Conservation (phyloP, 352 stramenopile species). For the Globisporangium solare region DNA sequence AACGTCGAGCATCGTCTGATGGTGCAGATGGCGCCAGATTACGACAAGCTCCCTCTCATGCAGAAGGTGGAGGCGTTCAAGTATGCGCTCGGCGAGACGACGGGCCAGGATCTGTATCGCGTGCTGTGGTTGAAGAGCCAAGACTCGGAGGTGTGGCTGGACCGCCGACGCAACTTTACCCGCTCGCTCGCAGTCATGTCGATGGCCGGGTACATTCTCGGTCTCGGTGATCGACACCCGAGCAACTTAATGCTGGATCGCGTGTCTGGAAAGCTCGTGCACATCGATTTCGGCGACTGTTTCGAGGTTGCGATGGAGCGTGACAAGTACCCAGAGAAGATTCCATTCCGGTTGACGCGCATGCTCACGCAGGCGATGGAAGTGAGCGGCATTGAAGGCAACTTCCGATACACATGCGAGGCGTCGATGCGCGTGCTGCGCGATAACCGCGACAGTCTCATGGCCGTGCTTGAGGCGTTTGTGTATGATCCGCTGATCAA, state of each 20-base stretch:
- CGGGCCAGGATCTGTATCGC: constrained; percentile 97
- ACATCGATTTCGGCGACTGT: constrained; percentile 98
- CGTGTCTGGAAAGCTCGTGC: constrained; percentile 98
- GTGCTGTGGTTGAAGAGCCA: constrained; percentile 99
- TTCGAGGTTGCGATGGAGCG: constrained; percentile 99
- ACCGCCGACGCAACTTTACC: constrained; percentile 97
- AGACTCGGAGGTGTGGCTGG: constrained; percentile 99
- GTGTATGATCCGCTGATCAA: constrained; percentile 99
- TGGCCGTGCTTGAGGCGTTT: constrained; percentile 99
- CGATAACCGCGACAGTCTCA: constrained; percentile 98
- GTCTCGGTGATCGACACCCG: constrained; percentile 98
- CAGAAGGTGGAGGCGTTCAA: constrained; percentile 99
- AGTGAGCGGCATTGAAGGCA: constrained; percentile 99
- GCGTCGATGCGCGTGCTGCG: constrained; percentile 97
- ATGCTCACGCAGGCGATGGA: constrained; percentile 99
- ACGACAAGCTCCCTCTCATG: constrained; percentile 98
- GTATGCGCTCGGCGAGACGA: constrained; percentile 90
- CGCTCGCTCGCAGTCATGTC: constrained; percentile 99
- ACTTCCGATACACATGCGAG: constrained; percentile 98
- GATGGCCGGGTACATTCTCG: constrained; percentile 99
- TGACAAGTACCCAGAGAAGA: constrained; percentile 99
- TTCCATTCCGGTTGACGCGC: constrained; percentile 99
- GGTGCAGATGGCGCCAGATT: constrained; percentile 96
- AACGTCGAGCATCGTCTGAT: constrained; percentile 98
- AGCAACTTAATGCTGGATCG: constrained; percentile 99